A percentile compares a stretch with the other conserved stretches of the same genome.
Conservation (phyloP, 345 rosid species). For the Sonneratia caseolaris region DNA sequence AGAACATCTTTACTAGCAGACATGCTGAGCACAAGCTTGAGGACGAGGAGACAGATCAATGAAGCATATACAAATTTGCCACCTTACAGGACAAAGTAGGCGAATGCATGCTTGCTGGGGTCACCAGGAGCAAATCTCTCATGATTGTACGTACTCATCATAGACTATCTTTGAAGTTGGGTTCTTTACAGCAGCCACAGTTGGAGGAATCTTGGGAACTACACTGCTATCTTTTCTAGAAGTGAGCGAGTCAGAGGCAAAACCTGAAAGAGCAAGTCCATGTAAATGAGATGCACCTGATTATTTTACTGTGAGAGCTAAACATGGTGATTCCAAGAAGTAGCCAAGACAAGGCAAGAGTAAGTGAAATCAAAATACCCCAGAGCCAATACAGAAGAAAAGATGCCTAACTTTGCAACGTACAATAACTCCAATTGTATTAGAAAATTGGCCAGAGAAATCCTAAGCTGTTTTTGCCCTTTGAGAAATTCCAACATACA, state of each 20-base stretch:
- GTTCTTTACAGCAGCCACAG: conserved; percentile 66
- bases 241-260: conserved; percentile 41
- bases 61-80: conserved; percentile 89
- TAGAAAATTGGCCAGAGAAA: too few relatives aligned
- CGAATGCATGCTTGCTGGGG: conserved; percentile 89
- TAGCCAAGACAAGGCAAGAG: background rate
- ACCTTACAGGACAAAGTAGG: conserved; percentile 78
- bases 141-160: conserved; percentile 62
- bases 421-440: too few relatives aligned
- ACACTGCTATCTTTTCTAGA: conserved; percentile 33
- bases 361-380: background rate
- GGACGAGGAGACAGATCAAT: conserved; percentile 62
- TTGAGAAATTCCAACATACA: too few relatives aligned
- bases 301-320: background rate
- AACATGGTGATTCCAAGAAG: background rate
- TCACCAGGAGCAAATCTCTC: conserved; percentile 92
- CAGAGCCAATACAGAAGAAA: background rate
- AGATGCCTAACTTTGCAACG: too few relatives aligned
- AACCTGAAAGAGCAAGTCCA: conserved; percentile 29
- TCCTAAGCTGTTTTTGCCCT: too few relatives aligned
- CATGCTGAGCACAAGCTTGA: conserved; percentile 85
- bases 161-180: conserved; percentile 77
- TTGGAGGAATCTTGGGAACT: conserved; percentile 36
- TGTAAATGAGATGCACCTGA: background rate
- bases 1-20: conserved; percentile 94